A percentile compares a stretch with the other conserved stretches of the same genome.
phyloP scores from a whole-genome alignment of 2,329 filamentous ascomycete species.

The Tolypocladium pustulatum region DNA sequence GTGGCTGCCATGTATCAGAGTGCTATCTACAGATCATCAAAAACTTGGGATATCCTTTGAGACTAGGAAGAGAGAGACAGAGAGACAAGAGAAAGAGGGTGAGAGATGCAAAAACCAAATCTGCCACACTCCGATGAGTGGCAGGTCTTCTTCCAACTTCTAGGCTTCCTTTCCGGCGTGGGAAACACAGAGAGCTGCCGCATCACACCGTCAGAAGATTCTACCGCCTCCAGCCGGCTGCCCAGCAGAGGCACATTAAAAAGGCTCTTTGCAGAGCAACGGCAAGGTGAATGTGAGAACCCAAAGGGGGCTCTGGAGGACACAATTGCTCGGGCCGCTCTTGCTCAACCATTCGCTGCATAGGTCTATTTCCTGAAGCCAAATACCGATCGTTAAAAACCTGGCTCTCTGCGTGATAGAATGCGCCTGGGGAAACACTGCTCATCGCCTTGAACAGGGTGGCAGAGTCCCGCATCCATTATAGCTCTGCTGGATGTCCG shows the following conservation, averaged over 20 bases:
- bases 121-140: slow-evolving; percentile 12
- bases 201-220: background rate
- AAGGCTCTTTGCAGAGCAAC: background rate
- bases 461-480: background rate
- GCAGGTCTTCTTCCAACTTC: slow-evolving; percentile 1
- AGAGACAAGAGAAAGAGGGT: slow-evolving; percentile 11
- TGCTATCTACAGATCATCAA: slow-evolving; percentile 6
- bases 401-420: background rate
- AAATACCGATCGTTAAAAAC: background rate
- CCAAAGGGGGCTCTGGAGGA: background rate
- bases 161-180: background rate
- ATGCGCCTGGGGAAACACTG: background rate
- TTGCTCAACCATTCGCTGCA: slow-evolving; percentile 1
- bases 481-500: background rate
- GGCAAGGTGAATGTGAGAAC: background rate
- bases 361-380: slow-evolving; percentile 1
- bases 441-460: background rate
- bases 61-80: slow-evolving; percentile 11
- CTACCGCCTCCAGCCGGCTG: background rate
- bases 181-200: background rate
- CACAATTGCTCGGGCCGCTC: background rate
- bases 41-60: slow-evolving; percentile 8
- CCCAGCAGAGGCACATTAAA: slow-evolving; percentile 1
- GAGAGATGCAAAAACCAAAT: slow-evolving; percentile 16
- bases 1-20: background rate